Evolutionary conservation across 805 yeast species (phyloP).

Genomic region (Ogataea saltuana): DNA sequence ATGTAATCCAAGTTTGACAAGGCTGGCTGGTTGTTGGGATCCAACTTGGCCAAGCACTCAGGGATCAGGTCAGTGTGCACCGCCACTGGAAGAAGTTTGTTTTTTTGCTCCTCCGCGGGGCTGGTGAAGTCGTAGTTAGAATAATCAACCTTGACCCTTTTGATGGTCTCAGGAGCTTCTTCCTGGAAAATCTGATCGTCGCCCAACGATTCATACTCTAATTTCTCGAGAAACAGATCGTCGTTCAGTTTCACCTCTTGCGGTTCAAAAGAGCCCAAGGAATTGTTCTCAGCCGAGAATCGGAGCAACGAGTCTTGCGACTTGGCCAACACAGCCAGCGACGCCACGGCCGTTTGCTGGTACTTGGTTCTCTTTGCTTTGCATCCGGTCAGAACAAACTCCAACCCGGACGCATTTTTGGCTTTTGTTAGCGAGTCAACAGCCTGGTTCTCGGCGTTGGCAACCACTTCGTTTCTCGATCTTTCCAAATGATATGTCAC

Average conservation of each 20-base stretch:
- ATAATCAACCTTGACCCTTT: conserved; percentile 44
- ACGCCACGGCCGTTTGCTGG: conserved; percentile 70
- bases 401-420: conserved; percentile 57
- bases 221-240: conserved; percentile 75
- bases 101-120: conserved; percentile 38
- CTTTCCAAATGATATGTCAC: conserved; percentile 61
- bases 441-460: conserved; percentile 63
- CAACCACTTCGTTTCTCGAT: conserved; percentile 62
- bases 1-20: conserved; percentile 68
- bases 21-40: conserved; percentile 81
- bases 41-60: conserved; percentile 47
- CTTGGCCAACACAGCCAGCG: conserved; percentile 75
- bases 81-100: conserved; percentile 59
- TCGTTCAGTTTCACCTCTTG: conserved; percentile 66
- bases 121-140: conserved; percentile 18
- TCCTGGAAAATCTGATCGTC: conserved; percentile 42
- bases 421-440: conserved; percentile 56
- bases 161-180: conserved; percentile 42
- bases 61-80: conserved; percentile 66
- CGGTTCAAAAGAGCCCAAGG: conserved; percentile 41
- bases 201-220: conserved; percentile 64
- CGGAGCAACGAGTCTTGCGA: conserved; percentile 35
- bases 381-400: conserved; percentile 78
- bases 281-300: conserved; percentile 16
- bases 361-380: conserved; percentile 84